phyloP scores from a whole-genome alignment of 306 rosid genomes.

The Senna tora region DNA sequence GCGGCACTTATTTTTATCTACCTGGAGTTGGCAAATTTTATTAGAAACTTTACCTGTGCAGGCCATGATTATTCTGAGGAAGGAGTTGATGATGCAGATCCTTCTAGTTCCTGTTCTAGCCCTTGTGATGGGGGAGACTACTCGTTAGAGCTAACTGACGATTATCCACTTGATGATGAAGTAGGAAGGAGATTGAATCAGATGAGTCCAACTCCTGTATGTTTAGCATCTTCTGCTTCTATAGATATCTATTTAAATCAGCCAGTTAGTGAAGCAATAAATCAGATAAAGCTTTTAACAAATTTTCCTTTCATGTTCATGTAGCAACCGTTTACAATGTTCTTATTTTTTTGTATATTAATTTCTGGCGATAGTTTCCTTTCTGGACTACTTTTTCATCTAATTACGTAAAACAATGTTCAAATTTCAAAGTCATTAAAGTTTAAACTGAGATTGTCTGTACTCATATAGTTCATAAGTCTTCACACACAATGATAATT shows the following conservation, averaged over 20 bases:
- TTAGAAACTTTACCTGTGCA: constrained; percentile 39
- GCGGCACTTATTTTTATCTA: neutral
- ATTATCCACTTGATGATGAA: constrained; percentile 50
- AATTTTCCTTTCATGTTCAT: constrained; percentile 26
- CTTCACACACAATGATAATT: constrained; percentile 8
- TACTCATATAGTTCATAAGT: neutral
- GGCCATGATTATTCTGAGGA: constrained; percentile 45
- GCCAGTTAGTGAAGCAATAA: constrained; percentile 33
- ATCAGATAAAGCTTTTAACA: constrained; percentile 21
- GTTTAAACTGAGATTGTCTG: neutral
- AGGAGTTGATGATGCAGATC: constrained; percentile 47
- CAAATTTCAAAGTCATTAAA: neutral
- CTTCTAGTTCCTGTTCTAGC: constrained; percentile 68
- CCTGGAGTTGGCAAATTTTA: constrained; percentile 29
- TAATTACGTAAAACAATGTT: neutral
- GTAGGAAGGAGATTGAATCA: constrained; percentile 61
- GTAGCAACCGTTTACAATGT: constrained; percentile 16
- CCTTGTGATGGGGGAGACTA: constrained; percentile 53
- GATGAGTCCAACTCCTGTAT: constrained; percentile 68
- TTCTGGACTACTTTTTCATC: constrained; percentile 22
- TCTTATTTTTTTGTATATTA: neutral
- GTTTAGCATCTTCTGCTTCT: constrained; percentile 43
- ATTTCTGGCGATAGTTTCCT: constrained; percentile 4
- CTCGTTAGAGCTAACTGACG: constrained; percentile 48
- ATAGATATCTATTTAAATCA: constrained; percentile 36